Evolutionary conservation across 2,329 filamentous ascomycete species (phyloP).

Genomic region (Cyphellophora europaea): DNA sequence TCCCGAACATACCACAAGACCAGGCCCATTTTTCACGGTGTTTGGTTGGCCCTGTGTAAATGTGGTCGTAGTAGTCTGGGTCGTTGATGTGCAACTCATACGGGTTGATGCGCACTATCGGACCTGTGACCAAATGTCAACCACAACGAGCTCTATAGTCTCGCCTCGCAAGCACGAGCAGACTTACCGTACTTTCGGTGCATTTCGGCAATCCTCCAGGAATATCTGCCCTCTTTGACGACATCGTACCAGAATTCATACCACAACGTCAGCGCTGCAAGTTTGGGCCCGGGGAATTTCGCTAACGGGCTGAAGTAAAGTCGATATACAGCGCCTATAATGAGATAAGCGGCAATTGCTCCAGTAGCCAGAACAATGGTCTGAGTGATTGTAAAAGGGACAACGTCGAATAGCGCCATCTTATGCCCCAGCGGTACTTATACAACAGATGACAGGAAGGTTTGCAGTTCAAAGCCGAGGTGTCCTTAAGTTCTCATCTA

Average conservation of each 20-base stretch:
- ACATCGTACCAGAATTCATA: conserved; percentile 28
- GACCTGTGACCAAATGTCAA: conserved; percentile 12
- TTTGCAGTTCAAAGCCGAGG: too few relatives aligned
- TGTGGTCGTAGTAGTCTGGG: conserved; percentile 16
- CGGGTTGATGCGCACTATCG: conserved; percentile 17
- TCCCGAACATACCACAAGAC: conserved; percentile 7
- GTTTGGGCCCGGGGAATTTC: conserved; percentile 14
- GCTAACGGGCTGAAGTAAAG: conserved; percentile 15
- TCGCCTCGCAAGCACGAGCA: too few relatives aligned
- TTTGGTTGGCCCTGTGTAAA: conserved; percentile 13
- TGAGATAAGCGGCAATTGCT: not conserved
- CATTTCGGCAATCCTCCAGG: conserved; percentile 26
- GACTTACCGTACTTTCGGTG: conserved; percentile 26
- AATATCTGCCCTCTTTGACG: conserved; percentile 21
- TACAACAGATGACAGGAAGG: too few relatives aligned
- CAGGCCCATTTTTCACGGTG: not conserved
- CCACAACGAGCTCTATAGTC: not conserved
- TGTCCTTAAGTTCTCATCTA: too few relatives aligned
- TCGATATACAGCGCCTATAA: conserved; percentile 13
- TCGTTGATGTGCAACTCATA: conserved; percentile 17
- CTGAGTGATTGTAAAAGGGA: too few relatives aligned
- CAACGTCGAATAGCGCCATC: too few relatives aligned
- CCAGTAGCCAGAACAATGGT: too few relatives aligned
- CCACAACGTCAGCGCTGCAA: conserved; percentile 12
- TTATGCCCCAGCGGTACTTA: too few relatives aligned